phyloP scores from a whole-genome alignment of 345 rosid species.

The Arabidopsis thaliana region TAIR10.1 NC_003070.9:2178501-2179000 shows the following conservation, averaged over 20 bases:
- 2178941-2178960: slow-evolving; percentile 97
- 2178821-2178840: slow-evolving; percentile 97
- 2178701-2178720: slow-evolving; percentile 24
- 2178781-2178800: slow-evolving; percentile 98
- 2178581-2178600: slow-evolving; percentile 98
- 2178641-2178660: slow-evolving; percentile 15
- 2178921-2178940: slow-evolving; percentile 99
- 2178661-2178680: not conserved
- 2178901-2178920: slow-evolving; percentile 65
- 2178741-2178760: slow-evolving; percentile 1
- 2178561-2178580: slow-evolving; percentile 94
- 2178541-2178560: slow-evolving; percentile 68
- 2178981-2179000: slow-evolving; percentile 54
- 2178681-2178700: not conserved
- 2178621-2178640: slow-evolving; percentile 45
- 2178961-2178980: slow-evolving; percentile 87
- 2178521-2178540: not conserved
- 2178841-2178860: slow-evolving; percentile 21
- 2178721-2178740: not conserved
- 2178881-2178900: not conserved
- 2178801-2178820: slow-evolving; percentile 96
- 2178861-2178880: slow-evolving; percentile 22
- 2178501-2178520: not conserved
- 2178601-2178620: slow-evolving; percentile 99
- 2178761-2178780: slow-evolving; percentile 86